Evolutionary conservation across 345 rosid species (phyloP), one percentile per base, ranked within the genome.

Genomic region (Leavenworthia alabamica): DNA sequence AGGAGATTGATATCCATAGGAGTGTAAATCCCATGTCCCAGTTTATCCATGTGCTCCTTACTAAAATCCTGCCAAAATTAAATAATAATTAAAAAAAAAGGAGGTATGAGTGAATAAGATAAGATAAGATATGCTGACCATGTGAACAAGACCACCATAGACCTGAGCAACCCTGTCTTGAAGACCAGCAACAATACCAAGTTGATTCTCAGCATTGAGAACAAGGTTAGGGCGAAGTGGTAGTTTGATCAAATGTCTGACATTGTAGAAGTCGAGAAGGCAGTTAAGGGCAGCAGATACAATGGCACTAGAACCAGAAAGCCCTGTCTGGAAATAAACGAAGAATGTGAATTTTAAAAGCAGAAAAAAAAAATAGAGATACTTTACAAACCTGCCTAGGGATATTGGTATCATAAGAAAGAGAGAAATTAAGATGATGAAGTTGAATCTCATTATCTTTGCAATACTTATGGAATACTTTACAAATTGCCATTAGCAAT

Each of bases 121-220:
- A n/a, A n/a, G 33, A 55, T 2, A 54, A 5, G 19, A 35, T 2
- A 2, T 0, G 16, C 41, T n/a, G 23, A 93, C 99, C 99, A 89
- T 93, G 79, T 85, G 82, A 62, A 89, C 90, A 50, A 93, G 96
- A 60, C 99, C 99, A 12, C 97, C 97, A 68, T 87, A 93, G 14
- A 89, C 85, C 66, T 89, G 99, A 32, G 96, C 96, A 15, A 93
- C 99, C 26, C 99, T 80, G 79, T 93, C 97, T 71, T 87, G 99
- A 75, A 93, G 95, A 58, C 99, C 99, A 6, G 99, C 99, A 60
- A 93, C 90, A 51, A 89, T 89, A 37, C 99, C 96, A 20, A 93
- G 91, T 62, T 89, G 85, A 68, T 84, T 62, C 81, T 93, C 97
- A 0, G 97, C 97, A 13, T 32, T 60, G 40, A 93, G 92, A 41